Conservation (phyloP, 75 land plant species). For the Cunninghamia lanceolata region DNA sequence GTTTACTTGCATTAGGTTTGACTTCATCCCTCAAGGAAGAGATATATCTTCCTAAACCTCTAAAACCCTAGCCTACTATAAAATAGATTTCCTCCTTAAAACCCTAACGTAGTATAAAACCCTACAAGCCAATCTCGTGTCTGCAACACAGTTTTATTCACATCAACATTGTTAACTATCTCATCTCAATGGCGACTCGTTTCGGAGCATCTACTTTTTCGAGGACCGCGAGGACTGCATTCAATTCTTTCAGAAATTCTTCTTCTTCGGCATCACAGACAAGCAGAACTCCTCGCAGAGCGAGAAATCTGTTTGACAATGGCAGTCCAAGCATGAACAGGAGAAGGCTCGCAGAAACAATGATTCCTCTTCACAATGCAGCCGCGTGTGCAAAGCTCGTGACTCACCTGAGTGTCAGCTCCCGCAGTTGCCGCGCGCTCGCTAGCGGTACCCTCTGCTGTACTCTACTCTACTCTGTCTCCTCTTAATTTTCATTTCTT, state of each 20-base stretch:
- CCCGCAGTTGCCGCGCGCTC: conserved; percentile 54
- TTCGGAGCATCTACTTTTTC: not conserved
- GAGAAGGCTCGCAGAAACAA: conserved; percentile 17
- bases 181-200: conserved; percentile 9
- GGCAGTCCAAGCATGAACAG: not conserved
- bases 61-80: no score
- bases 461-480: conserved; percentile 12
- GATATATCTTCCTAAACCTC: no score
- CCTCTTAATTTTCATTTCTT: not conserved
- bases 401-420: conserved; percentile 45
- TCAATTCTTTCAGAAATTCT: not conserved
- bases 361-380: conserved; percentile 61
- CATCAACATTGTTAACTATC: no score
- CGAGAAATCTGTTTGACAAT: not conserved
- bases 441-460: conserved; percentile 68
- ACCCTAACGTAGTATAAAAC: no score
- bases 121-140: no score
- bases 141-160: no score
- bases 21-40: no score
- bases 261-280: not conserved
- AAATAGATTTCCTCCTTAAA: no score
- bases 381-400: conserved; percentile 63
- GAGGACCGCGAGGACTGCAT: conserved; percentile 4
- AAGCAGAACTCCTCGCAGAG: not conserved
- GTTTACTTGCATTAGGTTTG: no score